Conservation (phyloP, 768 basidiomycete species). For the Cyclocybe aegerita region DNA sequence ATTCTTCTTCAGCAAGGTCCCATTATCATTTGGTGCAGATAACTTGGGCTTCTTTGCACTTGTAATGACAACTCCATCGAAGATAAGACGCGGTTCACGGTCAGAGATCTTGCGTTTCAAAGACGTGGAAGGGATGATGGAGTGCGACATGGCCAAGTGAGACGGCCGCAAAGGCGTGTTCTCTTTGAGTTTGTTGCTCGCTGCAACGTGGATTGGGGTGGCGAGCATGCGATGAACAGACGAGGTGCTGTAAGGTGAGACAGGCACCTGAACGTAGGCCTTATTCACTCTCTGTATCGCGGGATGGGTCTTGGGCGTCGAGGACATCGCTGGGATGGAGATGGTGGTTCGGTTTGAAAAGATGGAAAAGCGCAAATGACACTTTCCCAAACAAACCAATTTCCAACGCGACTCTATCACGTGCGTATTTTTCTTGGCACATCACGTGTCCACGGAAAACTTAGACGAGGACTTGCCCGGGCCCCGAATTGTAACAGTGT, state of each 20-base stretch:
- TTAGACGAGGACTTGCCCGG: conserved; percentile 23
- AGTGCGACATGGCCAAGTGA: conserved; percentile 18
- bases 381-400: conserved; percentile 19
- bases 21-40: conserved; percentile 14
- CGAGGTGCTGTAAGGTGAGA: conserved; percentile 37
- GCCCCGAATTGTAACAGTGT: conserved; percentile 1
- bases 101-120: conserved; percentile 54
- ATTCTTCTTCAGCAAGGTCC: conserved; percentile 18
- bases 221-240: conserved; percentile 20
- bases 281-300: conserved; percentile 34
- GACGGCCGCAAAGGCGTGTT: conserved; percentile 35
- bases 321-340: conserved; percentile 26
- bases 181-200: conserved; percentile 42
- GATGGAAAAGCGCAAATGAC: conserved; percentile 8
- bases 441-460: conserved; percentile 30
- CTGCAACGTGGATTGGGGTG: conserved; percentile 21
- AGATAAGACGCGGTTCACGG: conserved; percentile 21
- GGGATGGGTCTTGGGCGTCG: conserved; percentile 20
- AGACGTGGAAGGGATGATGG: conserved; percentile 22
- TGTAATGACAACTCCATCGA: conserved; percentile 17
- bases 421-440: conserved; percentile 17
- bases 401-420: conserved; percentile 32
- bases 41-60: conserved; percentile 33
- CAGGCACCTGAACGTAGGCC: conserved; percentile 62
- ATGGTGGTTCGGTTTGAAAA: conserved; percentile 18